Evolutionary conservation across 352 stramenopile genomes (phyloP).

Genomic region (Phytophthora boehmeriae): DNA sequence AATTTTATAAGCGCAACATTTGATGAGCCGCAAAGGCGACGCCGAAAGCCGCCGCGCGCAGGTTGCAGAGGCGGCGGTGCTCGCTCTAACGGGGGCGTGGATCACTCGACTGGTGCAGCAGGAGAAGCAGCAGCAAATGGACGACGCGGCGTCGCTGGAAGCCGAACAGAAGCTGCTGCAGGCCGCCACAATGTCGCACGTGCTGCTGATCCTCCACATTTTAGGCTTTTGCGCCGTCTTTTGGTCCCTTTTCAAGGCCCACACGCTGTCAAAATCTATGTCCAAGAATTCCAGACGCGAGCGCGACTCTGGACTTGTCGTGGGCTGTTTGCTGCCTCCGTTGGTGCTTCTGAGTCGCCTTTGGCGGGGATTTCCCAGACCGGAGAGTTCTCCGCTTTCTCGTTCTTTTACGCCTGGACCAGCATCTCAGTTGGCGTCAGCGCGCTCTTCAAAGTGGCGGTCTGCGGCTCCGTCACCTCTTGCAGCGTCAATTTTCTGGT

Average conservation of each 20-base stretch:
- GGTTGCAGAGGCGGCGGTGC: conserved; percentile 39
- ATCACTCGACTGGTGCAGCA: conserved; percentile 31
- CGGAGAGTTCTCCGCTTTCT: conserved; percentile 36
- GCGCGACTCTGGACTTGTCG: conserved; percentile 55
- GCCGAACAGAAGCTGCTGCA: conserved; percentile 44
- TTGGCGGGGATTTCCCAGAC: conserved; percentile 38
- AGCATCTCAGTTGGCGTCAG: conserved; percentile 54
- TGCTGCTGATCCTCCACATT: conserved; percentile 36
- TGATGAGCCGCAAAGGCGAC: conserved; percentile 16
- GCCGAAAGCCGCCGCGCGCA: conserved; percentile 27
- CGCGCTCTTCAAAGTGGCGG: conserved; percentile 47
- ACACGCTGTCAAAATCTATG: conserved; percentile 18
- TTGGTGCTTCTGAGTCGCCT: conserved; percentile 68
- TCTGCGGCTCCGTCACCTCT: conserved; percentile 43
- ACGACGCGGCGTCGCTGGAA: conserved; percentile 9
- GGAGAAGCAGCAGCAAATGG: conserved; percentile 26
- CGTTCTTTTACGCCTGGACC: conserved; percentile 64
- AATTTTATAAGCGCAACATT: too few relatives aligned
- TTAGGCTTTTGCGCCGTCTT: conserved; percentile 32
- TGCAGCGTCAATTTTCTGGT: conserved; percentile 43
- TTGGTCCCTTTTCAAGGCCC: conserved; percentile 29
- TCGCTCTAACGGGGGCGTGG: conserved; percentile 43
- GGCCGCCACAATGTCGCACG: conserved; percentile 25
- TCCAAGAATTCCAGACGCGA: conserved; percentile 42
- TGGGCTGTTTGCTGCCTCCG: conserved; percentile 64